Conservation (phyloP, 352 stramenopile species). For the Phytopythium vexans region DNA sequence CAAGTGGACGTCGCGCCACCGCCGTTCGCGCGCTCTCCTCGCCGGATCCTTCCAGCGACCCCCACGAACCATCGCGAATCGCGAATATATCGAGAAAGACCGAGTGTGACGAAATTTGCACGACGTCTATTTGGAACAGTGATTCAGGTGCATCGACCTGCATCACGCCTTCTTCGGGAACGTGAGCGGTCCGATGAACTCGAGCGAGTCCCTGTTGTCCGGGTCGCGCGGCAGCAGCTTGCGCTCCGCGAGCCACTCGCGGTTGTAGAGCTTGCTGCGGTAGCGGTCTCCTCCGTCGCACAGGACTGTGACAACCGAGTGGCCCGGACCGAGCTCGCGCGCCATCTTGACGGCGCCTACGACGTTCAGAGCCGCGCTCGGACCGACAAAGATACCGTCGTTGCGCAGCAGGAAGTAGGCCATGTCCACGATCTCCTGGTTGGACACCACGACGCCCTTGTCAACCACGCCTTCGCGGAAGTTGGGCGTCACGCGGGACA, state of each 20-base stretch:
- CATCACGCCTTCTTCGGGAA: conserved; percentile 12
- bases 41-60: neutral
- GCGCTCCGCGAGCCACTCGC: conserved; percentile 60
- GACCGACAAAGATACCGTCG: conserved; percentile 92
- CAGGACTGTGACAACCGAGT: conserved; percentile 80
- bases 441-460: conserved; percentile 88
- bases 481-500: conserved; percentile 92
- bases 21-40: conserved; percentile 10
- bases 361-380: conserved; percentile 74
- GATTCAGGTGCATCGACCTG: too few species aligned
- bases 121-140: too few species aligned
- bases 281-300: conserved; percentile 81
- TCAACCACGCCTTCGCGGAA: conserved; percentile 88
- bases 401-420: conserved; percentile 88
- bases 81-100: neutral
- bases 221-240: conserved; percentile 33
- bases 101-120: too few species aligned
- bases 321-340: conserved; percentile 52
- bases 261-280: conserved; percentile 81
- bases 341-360: conserved; percentile 82
- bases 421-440: conserved; percentile 94
- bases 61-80: neutral
- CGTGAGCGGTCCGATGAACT: conserved; percentile 28
- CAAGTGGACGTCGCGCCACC: conserved; percentile 25
- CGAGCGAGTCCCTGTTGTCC: conserved; percentile 15